Conservation (phyloP, 352 stramenopile genomes). For the Pythium dissotocum region DNA sequence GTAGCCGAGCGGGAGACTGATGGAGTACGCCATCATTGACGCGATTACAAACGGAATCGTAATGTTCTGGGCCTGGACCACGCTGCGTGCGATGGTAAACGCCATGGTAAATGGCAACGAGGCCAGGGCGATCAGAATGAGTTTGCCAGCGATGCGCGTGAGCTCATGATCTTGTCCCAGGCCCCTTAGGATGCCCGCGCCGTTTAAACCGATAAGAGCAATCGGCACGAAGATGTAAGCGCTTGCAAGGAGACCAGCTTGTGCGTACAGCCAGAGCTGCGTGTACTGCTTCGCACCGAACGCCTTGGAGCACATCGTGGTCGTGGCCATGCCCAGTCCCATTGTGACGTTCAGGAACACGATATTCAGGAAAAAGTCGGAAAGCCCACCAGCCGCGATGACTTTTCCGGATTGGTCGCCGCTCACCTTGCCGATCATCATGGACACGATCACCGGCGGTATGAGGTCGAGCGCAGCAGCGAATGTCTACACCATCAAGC, state of each 20-base stretch:
- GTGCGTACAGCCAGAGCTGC: slow-evolving; percentile 65
- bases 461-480: slow-evolving; percentile 49
- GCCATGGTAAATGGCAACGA: slow-evolving; percentile 47
- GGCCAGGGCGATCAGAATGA: slow-evolving; percentile 41
- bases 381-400: slow-evolving; percentile 58
- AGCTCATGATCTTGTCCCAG: slow-evolving; percentile 60
- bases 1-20: slow-evolving; percentile 52
- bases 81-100: slow-evolving; percentile 54
- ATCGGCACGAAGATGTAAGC: slow-evolving; percentile 40
- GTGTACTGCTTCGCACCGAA: slow-evolving; percentile 57
- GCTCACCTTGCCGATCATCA: slow-evolving; percentile 65
- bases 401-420: slow-evolving; percentile 51
- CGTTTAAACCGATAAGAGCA: slow-evolving; percentile 38
- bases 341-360: slow-evolving; percentile 50
- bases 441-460: slow-evolving; percentile 45
- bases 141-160: slow-evolving; percentile 36
- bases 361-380: slow-evolving; percentile 52
- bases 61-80: slow-evolving; percentile 68
- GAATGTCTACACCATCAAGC: slow-evolving; percentile 32
- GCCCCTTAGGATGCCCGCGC: slow-evolving; percentile 43
- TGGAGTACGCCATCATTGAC: slow-evolving; percentile 39
- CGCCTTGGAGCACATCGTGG: slow-evolving; percentile 67
- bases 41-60: slow-evolving; percentile 48
- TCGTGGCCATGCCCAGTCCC: slow-evolving; percentile 53
- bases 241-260: slow-evolving; percentile 59